phyloP scores from a whole-genome alignment of 1,139 yeast genomes.

The Yamadazyma taylorii region DNA sequence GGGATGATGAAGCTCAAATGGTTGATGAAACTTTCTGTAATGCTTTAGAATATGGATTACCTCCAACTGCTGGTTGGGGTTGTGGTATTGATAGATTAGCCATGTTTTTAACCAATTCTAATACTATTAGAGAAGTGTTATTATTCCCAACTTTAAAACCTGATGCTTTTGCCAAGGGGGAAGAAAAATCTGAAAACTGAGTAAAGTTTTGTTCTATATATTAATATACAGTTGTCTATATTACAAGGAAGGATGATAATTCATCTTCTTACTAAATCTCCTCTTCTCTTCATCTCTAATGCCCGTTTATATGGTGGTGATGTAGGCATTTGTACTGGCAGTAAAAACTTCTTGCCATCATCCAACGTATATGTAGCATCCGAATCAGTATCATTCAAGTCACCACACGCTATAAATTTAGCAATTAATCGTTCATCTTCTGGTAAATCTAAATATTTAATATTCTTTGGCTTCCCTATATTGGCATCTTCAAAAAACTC shows the following conservation, averaged over 20 bases:
- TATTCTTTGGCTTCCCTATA: conserved; percentile 54
- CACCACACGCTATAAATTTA: conserved; percentile 93
- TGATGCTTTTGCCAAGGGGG: conserved; percentile 55
- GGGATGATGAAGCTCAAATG: conserved; percentile 98
- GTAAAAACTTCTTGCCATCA: conserved; percentile 50
- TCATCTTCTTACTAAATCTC: conserved; percentile 37
- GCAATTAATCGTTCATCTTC: conserved; percentile 74
- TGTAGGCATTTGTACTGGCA: conserved; percentile 93
- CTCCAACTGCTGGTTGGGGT: conserved; percentile 99
- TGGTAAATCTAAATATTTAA: conserved; percentile 41
- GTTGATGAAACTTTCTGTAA: conserved; percentile 96
- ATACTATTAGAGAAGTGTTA: conserved; percentile 96
- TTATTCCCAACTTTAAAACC: conserved; percentile 99
- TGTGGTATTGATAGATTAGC: conserved; percentile 98
- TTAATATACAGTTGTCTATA: conserved; percentile 4
- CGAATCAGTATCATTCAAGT: conserved; percentile 79
- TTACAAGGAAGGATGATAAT: no score
- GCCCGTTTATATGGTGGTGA: conserved; percentile 96
- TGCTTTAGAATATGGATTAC: conserved; percentile 96
- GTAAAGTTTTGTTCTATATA: not conserved
- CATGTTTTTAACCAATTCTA: conserved; percentile 95
- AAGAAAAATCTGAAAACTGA: conserved; percentile 26
- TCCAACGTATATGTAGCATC: conserved; percentile 90
- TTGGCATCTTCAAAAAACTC: conserved; percentile 73
- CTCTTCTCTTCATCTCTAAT: conserved; percentile 78